Percentiles rank a stretch among this genome's conserved stretches.
Conservation (phyloP, 2,329 filamentous ascomycete genomes). For the Alternaria ventricosa region DNA sequence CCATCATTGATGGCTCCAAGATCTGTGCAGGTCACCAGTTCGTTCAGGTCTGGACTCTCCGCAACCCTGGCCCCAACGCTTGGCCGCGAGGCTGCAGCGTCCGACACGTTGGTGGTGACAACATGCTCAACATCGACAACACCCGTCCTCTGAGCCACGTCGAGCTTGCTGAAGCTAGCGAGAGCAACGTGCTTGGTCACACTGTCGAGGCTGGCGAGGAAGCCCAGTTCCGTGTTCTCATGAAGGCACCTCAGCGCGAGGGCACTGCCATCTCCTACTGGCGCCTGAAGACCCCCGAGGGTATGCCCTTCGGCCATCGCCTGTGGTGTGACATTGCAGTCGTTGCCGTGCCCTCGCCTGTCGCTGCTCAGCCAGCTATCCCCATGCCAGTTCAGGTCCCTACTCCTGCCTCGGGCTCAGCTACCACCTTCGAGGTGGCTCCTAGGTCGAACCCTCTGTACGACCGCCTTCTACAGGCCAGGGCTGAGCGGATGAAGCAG, state of each 20-base stretch:
- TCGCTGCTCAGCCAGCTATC: not conserved
- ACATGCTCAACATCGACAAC: conserved; percentile 91
- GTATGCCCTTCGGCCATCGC: conserved; percentile 86
- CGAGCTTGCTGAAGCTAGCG: conserved; percentile 77
- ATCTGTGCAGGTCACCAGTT: conserved; percentile 76
- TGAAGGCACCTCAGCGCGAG: conserved; percentile 78
- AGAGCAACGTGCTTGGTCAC: conserved; percentile 78
- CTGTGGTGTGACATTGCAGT: conserved; percentile 94
- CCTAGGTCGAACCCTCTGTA: conserved; percentile 26
- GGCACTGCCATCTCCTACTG: conserved; percentile 94
- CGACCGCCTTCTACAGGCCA: conserved; percentile 34
- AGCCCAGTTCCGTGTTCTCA: conserved; percentile 79
- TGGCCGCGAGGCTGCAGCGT: conserved; percentile 94
- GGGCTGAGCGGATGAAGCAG: conserved; percentile 31
- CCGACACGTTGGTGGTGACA: conserved; percentile 90
- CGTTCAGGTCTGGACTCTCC: conserved; percentile 88
- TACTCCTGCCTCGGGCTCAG: conserved; percentile 16
- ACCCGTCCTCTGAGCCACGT: conserved; percentile 77
- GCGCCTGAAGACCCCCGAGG: conserved; percentile 84
- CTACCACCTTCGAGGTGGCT: conserved; percentile 15
- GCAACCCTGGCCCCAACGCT: conserved; percentile 76
- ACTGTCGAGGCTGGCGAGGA: conserved; percentile 76
- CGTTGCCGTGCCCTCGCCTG: conserved; percentile 28
- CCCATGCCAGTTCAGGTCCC: not conserved
- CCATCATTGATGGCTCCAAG: conserved; percentile 76